These are phyloP conservation scores for Aspergillus latus DNA, from an alignment of 2,329 filamentous ascomycete genomes.

Conservation along the genomic window DNA sequence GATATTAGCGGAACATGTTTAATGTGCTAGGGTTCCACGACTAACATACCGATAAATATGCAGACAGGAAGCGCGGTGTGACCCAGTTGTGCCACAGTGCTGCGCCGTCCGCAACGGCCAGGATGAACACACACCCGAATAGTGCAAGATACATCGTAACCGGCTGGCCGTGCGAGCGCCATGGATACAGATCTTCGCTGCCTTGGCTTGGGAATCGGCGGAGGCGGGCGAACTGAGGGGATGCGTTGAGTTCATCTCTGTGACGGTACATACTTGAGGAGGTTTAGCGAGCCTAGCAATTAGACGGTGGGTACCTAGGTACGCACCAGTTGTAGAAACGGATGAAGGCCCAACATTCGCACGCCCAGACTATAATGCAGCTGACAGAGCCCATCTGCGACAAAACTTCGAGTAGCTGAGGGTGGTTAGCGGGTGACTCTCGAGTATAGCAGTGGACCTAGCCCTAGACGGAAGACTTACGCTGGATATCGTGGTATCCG, in stretches of 20 bases:
- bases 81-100: constrained; percentile 40
- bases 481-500: constrained; percentile 17
- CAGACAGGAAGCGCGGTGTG: constrained; percentile 37
- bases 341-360: constrained; percentile 45
- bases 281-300: background rate
- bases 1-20: too few relatives aligned
- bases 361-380: constrained; percentile 42
- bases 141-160: constrained; percentile 39
- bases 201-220: constrained; percentile 12
- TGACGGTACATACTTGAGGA: constrained; percentile 8
- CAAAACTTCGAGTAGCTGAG: constrained; percentile 43
- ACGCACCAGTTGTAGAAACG: constrained; percentile 39
- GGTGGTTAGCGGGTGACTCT: background rate
- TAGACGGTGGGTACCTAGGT: background rate
- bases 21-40: too few relatives aligned
- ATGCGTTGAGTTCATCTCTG: constrained; percentile 8
- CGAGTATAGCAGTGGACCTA: too few relatives aligned
- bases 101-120: constrained; percentile 37
- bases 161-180: constrained; percentile 42
- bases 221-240: constrained; percentile 12
- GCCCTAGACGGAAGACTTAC: constrained; percentile 9
- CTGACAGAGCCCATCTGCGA: constrained; percentile 40
- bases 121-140: constrained; percentile 36
- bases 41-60: constrained; percentile 41
- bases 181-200: constrained; percentile 37